Evolutionary conservation across 805 yeast genomes (phyloP).

Genomic region (Metschnikowia gruessii): DNA sequence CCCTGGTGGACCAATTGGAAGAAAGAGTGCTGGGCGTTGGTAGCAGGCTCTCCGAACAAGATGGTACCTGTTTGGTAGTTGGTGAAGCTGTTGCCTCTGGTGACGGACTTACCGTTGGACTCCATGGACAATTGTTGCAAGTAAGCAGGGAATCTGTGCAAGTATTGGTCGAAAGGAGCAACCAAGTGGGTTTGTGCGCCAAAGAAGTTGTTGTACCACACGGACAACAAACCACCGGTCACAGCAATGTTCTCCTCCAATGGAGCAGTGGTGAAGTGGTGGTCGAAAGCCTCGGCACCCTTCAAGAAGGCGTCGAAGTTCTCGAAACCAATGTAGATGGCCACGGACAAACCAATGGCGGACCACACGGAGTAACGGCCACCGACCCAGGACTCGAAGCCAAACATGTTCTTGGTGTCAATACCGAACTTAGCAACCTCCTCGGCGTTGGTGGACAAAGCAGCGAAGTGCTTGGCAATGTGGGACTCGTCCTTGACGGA

Average conservation of each 20-base stretch:
- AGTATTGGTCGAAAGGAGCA: conserved; percentile 97
- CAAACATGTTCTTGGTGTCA: conserved; percentile 97
- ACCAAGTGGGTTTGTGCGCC: conserved; percentile 98
- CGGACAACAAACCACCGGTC: conserved; percentile 87
- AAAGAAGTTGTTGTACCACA: conserved; percentile 98
- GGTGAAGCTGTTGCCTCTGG: conserved; percentile 87
- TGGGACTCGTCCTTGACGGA: conserved; percentile 62
- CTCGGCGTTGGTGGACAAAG: conserved; percentile 86
- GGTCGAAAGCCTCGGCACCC: conserved; percentile 98
- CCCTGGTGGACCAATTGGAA: conserved; percentile 99
- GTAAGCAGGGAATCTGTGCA: conserved; percentile 99
- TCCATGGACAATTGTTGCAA: conserved; percentile 98
- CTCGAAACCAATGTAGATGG: conserved; percentile 92
- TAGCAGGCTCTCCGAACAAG: conserved; percentile 97
- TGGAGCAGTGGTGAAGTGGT: conserved; percentile 82
- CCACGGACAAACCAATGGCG: conserved; percentile 94
- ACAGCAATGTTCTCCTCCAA: conserved; percentile 89
- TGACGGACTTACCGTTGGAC: conserved; percentile 96
- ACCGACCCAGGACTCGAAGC: conserved; percentile 98
- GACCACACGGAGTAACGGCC: conserved; percentile 99
- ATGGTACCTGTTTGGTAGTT: conserved; percentile 95
- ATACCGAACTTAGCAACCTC: conserved; percentile 96
- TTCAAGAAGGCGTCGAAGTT: conserved; percentile 87
- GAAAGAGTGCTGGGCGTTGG: conserved; percentile 98
- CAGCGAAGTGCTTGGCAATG: conserved; percentile 97